Conservation (phyloP, 306 rosid genomes). For the Vigna unguiculata region DNA sequence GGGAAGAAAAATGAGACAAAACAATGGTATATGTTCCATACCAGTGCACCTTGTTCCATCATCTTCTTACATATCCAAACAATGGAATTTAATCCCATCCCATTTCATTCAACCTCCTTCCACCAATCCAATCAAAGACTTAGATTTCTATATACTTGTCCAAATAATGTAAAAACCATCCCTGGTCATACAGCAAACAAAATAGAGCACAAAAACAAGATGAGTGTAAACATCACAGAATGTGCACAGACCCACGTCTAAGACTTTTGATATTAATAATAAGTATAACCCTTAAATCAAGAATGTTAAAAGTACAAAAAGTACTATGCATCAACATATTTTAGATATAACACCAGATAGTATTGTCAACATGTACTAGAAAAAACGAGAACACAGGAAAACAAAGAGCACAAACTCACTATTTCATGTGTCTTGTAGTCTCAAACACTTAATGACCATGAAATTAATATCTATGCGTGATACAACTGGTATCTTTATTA, state of each 20-base stretch:
- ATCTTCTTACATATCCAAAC: not conserved
- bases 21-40: not conserved
- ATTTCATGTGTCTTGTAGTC: not conserved
- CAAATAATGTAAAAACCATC: not conserved
- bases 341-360: not conserved
- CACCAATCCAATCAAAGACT: not conserved
- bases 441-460: slow-evolving; percentile 20
- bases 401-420: not conserved
- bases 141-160: not conserved
- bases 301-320: not conserved
- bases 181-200: not conserved
- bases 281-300: not conserved
- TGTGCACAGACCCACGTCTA: slow-evolving; percentile 7
- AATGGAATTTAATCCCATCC: not conserved
- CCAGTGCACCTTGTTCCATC: not conserved
- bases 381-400: not conserved
- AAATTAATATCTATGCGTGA: slow-evolving; percentile 12
- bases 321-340: not conserved
- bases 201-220: not conserved
- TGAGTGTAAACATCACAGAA: slow-evolving; percentile 27
- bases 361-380: not conserved
- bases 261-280: not conserved
- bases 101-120: not conserved
- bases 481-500: not conserved
- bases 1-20: not conserved